These are phyloP conservation scores for Pythium coloratum DNA, from an alignment of 352 stramenopile genomes.

Conservation along the genomic window DNA sequence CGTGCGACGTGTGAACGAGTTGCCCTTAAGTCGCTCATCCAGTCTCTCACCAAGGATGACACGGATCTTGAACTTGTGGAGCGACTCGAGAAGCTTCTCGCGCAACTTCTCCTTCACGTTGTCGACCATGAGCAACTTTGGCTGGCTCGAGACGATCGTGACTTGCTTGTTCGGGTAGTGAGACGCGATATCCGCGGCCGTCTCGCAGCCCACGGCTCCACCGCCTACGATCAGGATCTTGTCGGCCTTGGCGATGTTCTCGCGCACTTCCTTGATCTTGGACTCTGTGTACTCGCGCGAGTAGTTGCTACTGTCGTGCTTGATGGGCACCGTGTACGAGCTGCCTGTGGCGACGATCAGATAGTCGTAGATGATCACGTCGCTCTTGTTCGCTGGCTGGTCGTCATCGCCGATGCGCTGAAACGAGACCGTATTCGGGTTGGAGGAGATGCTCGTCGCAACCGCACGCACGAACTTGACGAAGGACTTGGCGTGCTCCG, in stretches of 20 bases:
- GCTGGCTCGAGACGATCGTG: slow-evolving; percentile 42
- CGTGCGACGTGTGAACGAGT: slow-evolving; percentile 35
- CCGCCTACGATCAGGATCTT: slow-evolving; percentile 50
- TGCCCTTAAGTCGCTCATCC: slow-evolving; percentile 31
- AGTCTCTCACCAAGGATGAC: slow-evolving; percentile 56
- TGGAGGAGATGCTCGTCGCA: slow-evolving; percentile 16
- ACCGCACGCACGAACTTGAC: slow-evolving; percentile 9
- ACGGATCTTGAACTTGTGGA: slow-evolving; percentile 42
- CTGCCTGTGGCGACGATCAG: slow-evolving; percentile 59
- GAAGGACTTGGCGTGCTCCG: slow-evolving; percentile 3
- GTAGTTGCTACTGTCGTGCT: slow-evolving; percentile 21
- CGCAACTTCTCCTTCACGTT: slow-evolving; percentile 52
- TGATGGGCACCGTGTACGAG: slow-evolving; percentile 62
- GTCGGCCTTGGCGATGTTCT: slow-evolving; percentile 34
- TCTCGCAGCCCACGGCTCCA: slow-evolving; percentile 49
- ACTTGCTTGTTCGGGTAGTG: slow-evolving; percentile 55
- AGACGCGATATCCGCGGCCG: slow-evolving; percentile 53
- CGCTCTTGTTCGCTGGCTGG: slow-evolving; percentile 28
- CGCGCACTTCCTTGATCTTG: slow-evolving; percentile 30
- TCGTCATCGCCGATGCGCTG: slow-evolving; percentile 33
- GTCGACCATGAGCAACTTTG: slow-evolving; percentile 33
- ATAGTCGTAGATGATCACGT: slow-evolving; percentile 50
- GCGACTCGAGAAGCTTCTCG: slow-evolving; percentile 23
- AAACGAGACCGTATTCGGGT: slow-evolving; percentile 41
- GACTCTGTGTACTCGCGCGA: slow-evolving; percentile 21